Percentiles rank a stretch among this genome's conserved stretches.
These are phyloP conservation scores for Pogostemon cablin DNA, from an alignment of 257 asterid genomes.

Conservation along the genomic window DNA sequence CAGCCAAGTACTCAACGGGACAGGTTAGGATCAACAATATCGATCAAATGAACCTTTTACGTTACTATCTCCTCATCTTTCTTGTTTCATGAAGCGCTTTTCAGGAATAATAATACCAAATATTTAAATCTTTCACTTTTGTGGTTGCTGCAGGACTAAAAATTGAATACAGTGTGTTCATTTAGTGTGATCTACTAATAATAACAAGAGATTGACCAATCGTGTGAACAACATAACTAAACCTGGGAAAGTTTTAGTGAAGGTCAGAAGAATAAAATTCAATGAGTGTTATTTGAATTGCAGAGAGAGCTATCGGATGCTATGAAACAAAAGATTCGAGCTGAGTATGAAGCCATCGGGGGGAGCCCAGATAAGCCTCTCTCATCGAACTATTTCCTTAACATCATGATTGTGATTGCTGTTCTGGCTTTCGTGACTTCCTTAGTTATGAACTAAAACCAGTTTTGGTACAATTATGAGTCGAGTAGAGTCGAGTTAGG, in stretches of 20 bases:
- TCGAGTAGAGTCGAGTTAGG: background rate
- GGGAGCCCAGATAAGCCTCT: conserved; percentile 99
- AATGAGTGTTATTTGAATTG: conserved; percentile 69
- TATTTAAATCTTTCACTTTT: conserved; percentile 39
- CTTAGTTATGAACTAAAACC: conserved; percentile 66
- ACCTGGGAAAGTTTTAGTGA: conserved; percentile 47
- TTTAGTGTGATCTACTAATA: conserved; percentile 51
- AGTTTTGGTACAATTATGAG: conserved; percentile 20
- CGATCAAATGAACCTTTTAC: conserved; percentile 8
- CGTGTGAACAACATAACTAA: conserved; percentile 50
- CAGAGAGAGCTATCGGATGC: conserved; percentile 91
- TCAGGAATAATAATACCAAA: conserved; percentile 13
- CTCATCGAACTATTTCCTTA: conserved; percentile 82
- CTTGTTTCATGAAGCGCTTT: conserved; percentile 15
- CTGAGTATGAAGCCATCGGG: conserved; percentile 86
- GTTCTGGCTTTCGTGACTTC: conserved; percentile 79
- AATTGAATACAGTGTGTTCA: conserved; percentile 55
- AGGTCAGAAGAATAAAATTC: conserved; percentile 53
- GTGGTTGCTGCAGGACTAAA: conserved; percentile 82
- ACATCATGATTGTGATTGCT: conserved; percentile 79
- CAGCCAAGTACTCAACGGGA: conserved; percentile 86
- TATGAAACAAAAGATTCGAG: conserved; percentile 93
- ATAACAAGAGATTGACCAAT: conserved; percentile 47
- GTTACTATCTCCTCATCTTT: background rate
- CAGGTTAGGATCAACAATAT: conserved; percentile 50